phyloP scores from a whole-genome alignment of 2,329 filamentous ascomycete species.

The Fusarium abutilonis region DNA sequence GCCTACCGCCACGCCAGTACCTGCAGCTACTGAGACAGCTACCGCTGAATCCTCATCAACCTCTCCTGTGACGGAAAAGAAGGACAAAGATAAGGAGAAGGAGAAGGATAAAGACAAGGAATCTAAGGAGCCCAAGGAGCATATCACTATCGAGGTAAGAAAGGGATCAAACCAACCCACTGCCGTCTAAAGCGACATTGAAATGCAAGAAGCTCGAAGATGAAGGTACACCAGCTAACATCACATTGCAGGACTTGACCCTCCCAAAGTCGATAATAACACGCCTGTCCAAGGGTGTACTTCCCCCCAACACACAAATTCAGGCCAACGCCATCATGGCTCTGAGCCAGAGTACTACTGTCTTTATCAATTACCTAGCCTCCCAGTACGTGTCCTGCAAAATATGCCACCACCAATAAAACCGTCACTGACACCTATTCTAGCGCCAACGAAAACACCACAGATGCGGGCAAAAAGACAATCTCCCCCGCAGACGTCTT shows the following conservation, averaged over 20 bases:
- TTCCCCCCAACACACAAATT: constrained; percentile 83
- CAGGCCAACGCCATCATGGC: constrained; percentile 84
- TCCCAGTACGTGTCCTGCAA: constrained; percentile 67
- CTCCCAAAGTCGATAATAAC: constrained; percentile 85
- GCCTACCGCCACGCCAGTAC: constrained; percentile 33
- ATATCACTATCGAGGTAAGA: constrained; percentile 64
- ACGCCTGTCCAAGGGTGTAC: constrained; percentile 79
- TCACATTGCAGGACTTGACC: constrained; percentile 68
- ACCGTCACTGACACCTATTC: constrained; percentile 7
- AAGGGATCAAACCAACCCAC: background rate
- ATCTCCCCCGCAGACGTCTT: constrained; percentile 81
- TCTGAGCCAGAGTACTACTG: constrained; percentile 81
- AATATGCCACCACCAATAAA: background rate
- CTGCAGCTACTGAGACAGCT: constrained; percentile 17
- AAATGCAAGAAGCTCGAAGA: background rate
- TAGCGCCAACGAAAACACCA: constrained; percentile 78
- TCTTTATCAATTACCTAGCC: constrained; percentile 84
- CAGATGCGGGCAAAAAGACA: constrained; percentile 76
- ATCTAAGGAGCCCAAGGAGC: constrained; percentile 49
- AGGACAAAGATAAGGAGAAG: constrained; percentile 49
- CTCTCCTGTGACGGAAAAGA: constrained; percentile 46
- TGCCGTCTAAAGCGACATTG: background rate
- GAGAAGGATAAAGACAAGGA: constrained; percentile 43
- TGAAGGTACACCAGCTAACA: constrained; percentile 1
- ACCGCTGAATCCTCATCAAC: constrained; percentile 27